Base-by-base conservation (phyloP, 495 filamentous ascomycete species). In the Pseudomonodictys pantanalensis region DNA sequence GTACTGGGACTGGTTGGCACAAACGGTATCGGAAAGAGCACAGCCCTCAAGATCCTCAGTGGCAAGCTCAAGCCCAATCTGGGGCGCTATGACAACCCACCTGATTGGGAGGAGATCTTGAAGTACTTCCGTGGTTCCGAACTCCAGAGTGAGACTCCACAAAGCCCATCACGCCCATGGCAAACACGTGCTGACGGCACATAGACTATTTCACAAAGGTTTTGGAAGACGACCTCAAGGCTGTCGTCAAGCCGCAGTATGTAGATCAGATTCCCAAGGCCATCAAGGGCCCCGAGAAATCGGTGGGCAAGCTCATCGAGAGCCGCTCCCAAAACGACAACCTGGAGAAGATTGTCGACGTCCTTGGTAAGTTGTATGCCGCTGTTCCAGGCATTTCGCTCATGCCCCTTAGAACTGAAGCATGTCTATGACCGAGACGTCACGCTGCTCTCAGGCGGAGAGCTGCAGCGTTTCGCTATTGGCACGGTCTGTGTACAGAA, bases 11-110 rank as follows among this genome's bases (percentile, higher is more conserved):
- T 98, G 42, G 93, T 98, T 18, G 93, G 93, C 69, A 97, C 92
- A 51, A 97, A 98, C 84, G 93, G 93, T 88, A 98, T 97, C 70
- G 93, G 93, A 74, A 97, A 98, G 82, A 96, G 91, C 76, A 97
- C 93, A 0, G 93, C 93, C 1, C 78, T 98, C 72, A 97, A 97
- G 78, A 97, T 98, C 70, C 83, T 98, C 63, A 93, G 90, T 69
- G 93, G 93, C 58, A 98, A 97, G 75, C 80, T 97, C 62, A 98
- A 98, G 85, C 93, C 93, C 47, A 98, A 98, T 70, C 75, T 98
- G 69, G 93, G 93, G 51, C 80, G 89, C 68, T 97, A 87, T 74
- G 91, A 97, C 60, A 92, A 97, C 74, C 92, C 92, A 1, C 95
- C 93, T 2, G 93, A 98, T 71, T 98, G 93, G 93, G 92, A 97